phyloP scores from a whole-genome alignment of 1,284 basidiomycete species.

The Fomitopsis schrenkii region DNA sequence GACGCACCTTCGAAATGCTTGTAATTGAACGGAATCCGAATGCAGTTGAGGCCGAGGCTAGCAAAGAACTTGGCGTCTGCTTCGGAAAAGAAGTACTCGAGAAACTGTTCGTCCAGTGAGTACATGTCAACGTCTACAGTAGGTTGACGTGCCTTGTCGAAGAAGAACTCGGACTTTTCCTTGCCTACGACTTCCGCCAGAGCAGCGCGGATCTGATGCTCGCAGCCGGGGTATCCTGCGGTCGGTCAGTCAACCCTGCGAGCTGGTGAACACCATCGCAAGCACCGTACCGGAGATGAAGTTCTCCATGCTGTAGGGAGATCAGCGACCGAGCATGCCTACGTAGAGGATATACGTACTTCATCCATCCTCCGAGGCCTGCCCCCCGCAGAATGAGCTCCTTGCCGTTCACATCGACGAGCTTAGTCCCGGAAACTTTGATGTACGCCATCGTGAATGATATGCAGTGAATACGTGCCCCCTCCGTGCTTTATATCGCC shows the following conservation, averaged over 20 bases:
- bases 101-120: slow-evolving; percentile 41
- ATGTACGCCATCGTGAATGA: slow-evolving; percentile 37
- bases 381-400: slow-evolving; percentile 62
- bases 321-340: neutral
- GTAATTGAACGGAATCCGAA: slow-evolving; percentile 65
- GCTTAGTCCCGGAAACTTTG: slow-evolving; percentile 50
- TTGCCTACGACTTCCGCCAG: slow-evolving; percentile 61
- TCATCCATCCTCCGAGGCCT: slow-evolving; percentile 71
- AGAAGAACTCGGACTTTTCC: slow-evolving; percentile 73
- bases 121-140: too few species aligned
- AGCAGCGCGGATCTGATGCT: slow-evolving; percentile 64
- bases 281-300: slow-evolving; percentile 44
- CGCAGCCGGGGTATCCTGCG: slow-evolving; percentile 53
- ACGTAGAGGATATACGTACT: slow-evolving; percentile 34
- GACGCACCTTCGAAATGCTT: slow-evolving; percentile 58
- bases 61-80: slow-evolving; percentile 70
- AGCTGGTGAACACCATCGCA: neutral
- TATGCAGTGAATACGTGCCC: neutral
- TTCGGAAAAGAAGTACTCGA: slow-evolving; percentile 71
- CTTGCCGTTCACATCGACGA: slow-evolving; percentile 51
- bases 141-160: slow-evolving; percentile 53
- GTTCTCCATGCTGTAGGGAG: slow-evolving; percentile 50
- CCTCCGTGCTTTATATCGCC: slow-evolving; percentile 1
- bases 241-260: neutral
- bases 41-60: slow-evolving; percentile 66